These are phyloP conservation scores for Diversispora epigaea DNA, from an alignment of 192 early-diverging fungal species.

Conservation along the genomic window DNA sequence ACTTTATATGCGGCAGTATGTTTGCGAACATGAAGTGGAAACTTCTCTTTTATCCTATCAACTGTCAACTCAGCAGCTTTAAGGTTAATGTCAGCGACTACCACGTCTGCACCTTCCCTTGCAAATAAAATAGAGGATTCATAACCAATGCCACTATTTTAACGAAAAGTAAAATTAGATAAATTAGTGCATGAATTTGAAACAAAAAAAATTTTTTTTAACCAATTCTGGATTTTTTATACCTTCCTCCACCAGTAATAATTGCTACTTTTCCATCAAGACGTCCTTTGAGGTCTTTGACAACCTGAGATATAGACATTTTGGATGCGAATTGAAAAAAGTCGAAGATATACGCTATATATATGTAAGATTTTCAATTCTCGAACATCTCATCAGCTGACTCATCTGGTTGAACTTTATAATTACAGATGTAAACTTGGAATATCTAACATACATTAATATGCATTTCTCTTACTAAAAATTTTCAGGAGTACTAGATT, in stretches of 20 bases:
- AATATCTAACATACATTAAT: too few species aligned
- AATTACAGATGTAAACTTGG: too few species aligned
- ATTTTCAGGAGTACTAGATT: too few species aligned
- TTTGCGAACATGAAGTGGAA: constrained; percentile 28
- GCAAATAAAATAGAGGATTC: constrained; percentile 75
- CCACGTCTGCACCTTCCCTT: constrained; percentile 74
- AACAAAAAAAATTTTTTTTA: too few species aligned
- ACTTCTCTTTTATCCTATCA: constrained; percentile 50
- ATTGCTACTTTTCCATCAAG: constrained; percentile 74
- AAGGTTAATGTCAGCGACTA: constrained; percentile 76
- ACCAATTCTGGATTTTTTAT: constrained; percentile 26
- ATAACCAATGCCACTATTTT: constrained; percentile 73
- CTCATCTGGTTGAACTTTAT: too few species aligned
- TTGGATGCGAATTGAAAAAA: background rate
- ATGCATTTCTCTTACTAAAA: too few species aligned
- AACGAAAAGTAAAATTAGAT: too few species aligned
- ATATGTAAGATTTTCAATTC: too few species aligned
- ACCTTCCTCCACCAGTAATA: constrained; percentile 80
- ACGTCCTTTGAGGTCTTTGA: constrained; percentile 37
- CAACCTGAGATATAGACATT: constrained; percentile 5
- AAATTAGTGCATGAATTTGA: too few species aligned
- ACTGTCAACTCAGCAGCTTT: constrained; percentile 53
- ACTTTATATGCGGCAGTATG: constrained; percentile 62
- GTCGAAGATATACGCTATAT: too few species aligned
- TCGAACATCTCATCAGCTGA: too few species aligned